A percentile compares a stretch with the other conserved stretches of the same genome.
Conservation (phyloP, 176 grass and related monocot genomes). For the Paspalum notatum region DNA sequence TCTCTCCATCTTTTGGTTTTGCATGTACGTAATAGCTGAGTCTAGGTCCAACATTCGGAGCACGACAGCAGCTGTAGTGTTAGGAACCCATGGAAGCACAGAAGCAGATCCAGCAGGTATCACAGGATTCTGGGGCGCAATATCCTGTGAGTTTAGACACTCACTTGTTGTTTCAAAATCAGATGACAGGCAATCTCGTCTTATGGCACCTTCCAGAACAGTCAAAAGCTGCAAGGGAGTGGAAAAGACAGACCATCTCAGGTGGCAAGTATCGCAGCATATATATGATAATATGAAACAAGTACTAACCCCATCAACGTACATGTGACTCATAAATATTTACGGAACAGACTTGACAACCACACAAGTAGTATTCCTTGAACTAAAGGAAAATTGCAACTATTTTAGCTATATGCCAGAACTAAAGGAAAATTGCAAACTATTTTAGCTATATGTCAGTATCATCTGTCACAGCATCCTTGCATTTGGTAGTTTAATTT, state of each 20-base stretch:
- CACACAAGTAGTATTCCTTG: constrained; percentile 6
- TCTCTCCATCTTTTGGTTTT: constrained; percentile 78
- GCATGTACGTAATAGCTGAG: constrained; percentile 64
- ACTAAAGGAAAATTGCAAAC: background rate
- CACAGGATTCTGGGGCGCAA: constrained; percentile 43
- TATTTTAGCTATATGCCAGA: constrained; percentile 32
- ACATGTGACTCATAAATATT: constrained; percentile 5
- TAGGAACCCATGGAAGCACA: constrained; percentile 94
- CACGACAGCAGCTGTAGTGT: constrained; percentile 71
- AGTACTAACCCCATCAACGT: constrained; percentile 3
- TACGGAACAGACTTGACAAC: background rate
- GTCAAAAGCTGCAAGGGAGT: constrained; percentile 75
- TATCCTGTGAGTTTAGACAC: constrained; percentile 56
- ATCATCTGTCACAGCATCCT: background rate
- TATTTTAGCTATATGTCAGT: constrained; percentile 28
- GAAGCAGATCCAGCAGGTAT: constrained; percentile 53
- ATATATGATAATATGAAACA: constrained; percentile 27
- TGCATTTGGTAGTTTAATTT: constrained; percentile 18
- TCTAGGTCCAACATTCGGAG: constrained; percentile 91
- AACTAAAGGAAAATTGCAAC: background rate
- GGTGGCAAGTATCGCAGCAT: background rate
- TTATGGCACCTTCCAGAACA: constrained; percentile 80
- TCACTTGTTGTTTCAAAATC: constrained; percentile 85
- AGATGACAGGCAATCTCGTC: constrained; percentile 68
- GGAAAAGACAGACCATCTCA: background rate